phyloP scores from a whole-genome alignment of 352 stramenopile genomes.

The Thalassiosira hispida region DNA sequence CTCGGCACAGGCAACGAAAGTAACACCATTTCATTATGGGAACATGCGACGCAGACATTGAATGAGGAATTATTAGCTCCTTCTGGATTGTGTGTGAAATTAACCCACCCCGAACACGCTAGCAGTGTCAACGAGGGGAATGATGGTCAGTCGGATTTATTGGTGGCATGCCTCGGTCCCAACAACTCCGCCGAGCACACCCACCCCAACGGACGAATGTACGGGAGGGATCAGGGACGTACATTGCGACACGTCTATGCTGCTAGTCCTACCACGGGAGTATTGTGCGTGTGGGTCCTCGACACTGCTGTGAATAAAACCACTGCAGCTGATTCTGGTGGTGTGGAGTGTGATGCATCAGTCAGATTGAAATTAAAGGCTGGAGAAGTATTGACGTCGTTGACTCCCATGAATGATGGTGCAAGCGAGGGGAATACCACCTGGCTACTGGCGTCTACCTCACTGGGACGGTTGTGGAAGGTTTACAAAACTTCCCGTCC shows the following conservation, averaged over 20 bases:
- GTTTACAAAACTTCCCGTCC: conserved; percentile 35
- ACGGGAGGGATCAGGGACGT: background rate
- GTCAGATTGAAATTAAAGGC: background rate
- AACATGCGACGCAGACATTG: conserved; percentile 19
- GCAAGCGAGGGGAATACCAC: background rate
- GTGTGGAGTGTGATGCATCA: conserved; percentile 7
- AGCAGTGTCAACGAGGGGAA: too few relatives aligned
- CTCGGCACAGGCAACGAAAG: background rate
- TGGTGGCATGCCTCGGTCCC: conserved; percentile 7
- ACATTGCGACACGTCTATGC: conserved; percentile 14
- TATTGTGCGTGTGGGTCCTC: conserved; percentile 21
- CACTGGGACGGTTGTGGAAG: conserved; percentile 36
- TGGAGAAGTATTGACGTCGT: background rate
- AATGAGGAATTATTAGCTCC: conserved; percentile 11
- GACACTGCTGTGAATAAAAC: background rate
- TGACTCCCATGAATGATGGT: background rate
- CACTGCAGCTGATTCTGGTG: background rate
- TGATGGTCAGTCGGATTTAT: background rate
- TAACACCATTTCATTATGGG: conserved; percentile 5
- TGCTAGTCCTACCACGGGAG: conserved; percentile 24
- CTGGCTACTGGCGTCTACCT: conserved; percentile 36
- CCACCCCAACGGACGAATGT: background rate
- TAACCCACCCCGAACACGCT: conserved; percentile 11
- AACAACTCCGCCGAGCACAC: background rate
- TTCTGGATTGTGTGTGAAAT: conserved; percentile 8